A percentile compares a stretch with the other conserved stretches of the same genome.
These are phyloP conservation scores for Abelmoschus esculentus DNA, from an alignment of 345 rosid species.

Conservation along the genomic window DNA sequence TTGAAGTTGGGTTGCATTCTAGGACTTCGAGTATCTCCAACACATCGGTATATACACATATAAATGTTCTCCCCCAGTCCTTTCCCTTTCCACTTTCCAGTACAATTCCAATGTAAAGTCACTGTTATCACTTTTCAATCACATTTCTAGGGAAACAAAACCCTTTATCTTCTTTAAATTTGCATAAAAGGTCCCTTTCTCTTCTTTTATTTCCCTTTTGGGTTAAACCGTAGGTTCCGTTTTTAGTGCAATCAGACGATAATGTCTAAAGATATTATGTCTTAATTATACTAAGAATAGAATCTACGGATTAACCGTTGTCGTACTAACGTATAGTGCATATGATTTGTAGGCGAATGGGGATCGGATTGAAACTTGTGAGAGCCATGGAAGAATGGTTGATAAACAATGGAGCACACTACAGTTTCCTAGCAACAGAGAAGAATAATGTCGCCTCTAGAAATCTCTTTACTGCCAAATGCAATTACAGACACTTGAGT, in stretches of 20 bases:
- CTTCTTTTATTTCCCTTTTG: not conserved
- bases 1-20: conserved; percentile 49
- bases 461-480: conserved; percentile 39
- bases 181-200: not conserved
- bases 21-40: conserved; percentile 55
- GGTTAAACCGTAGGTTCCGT: no score
- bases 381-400: conserved; percentile 49
- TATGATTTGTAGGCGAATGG: conserved; percentile 33
- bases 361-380: conserved; percentile 48
- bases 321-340: no score
- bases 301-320: no score
- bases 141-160: not conserved
- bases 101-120: not conserved
- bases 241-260: no score
- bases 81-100: not conserved
- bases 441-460: conserved; percentile 41
- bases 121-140: not conserved
- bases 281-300: no score
- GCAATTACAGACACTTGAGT: conserved; percentile 21
- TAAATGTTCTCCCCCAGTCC: not conserved
- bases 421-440: conserved; percentile 39
- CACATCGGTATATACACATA: conserved; percentile 36
- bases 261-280: no score
- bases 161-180: not conserved
- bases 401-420: conserved; percentile 35